A percentile compares a stretch with the other conserved stretches of the same genome.
Evolutionary conservation across 2,329 filamentous ascomycete genomes (phyloP).

Genomic region (Sporothrix euskadiensis): DNA sequence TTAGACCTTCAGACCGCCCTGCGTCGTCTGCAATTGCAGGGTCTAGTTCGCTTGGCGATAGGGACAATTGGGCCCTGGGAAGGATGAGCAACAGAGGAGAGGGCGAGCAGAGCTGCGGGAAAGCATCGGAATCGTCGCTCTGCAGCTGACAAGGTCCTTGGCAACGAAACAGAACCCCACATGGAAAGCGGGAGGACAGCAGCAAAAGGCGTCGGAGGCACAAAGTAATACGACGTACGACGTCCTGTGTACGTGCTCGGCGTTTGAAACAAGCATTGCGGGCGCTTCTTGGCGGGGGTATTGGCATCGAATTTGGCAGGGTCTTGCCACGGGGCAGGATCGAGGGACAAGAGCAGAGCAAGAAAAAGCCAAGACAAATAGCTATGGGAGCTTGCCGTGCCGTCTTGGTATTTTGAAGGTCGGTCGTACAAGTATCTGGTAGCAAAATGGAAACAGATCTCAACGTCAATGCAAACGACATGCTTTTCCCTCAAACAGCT

Average conservation of each 20-base stretch:
- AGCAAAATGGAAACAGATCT: neutral
- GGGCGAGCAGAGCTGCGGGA: neutral
- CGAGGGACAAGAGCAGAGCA: neutral
- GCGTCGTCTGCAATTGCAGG: neutral
- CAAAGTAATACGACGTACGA: neutral
- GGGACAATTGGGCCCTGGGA: neutral
- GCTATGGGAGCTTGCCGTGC: conserved; percentile 19
- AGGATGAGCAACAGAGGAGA: neutral
- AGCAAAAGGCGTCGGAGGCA: neutral
- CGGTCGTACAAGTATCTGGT: neutral
- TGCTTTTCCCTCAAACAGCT: too few relatives aligned
- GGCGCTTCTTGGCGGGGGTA: conserved; percentile 8
- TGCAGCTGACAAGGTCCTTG: conserved; percentile 5
- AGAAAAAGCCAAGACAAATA: conserved; percentile 8
- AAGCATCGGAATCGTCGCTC: neutral
- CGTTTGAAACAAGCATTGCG: conserved; percentile 18
- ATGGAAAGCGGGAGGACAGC: neutral
- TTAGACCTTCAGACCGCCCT: neutral
- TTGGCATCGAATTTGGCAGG: conserved; percentile 12
- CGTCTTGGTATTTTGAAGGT: neutral
- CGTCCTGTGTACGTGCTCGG: neutral
- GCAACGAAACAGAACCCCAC: conserved; percentile 5
- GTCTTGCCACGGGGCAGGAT: neutral
- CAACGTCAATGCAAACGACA: neutral
- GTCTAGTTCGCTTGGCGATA: conserved; percentile 14